Base-by-base conservation (phyloP, 1,284 basidiomycete species). In the Pyrrhoderma lamaoense region DNA sequence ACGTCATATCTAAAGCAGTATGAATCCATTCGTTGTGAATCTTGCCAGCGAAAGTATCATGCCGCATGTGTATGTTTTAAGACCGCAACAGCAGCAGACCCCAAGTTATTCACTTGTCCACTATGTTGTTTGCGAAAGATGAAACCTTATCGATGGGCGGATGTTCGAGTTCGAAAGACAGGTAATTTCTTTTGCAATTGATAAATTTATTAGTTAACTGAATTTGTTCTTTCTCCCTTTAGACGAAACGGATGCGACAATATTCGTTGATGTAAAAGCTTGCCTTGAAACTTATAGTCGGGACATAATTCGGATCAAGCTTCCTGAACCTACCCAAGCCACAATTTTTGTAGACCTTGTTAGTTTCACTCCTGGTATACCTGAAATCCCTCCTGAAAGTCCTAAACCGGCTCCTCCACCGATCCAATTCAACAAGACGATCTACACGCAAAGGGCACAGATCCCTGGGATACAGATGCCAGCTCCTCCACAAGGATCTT, bases 261-360 rank as follows among this genome's bases (percentile, higher is more conserved):
- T 73, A 1, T 89, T 82, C 60, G 78, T 89, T 36, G 77, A 89
- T 59, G 80, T 77, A 2, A 74, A 76, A 57, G 76, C 77, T 55
- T 89, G 89, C 80, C 65, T 88, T 25, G 81, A 87, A 50, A 79
- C 71, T 16, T 84, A 77, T 61, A 85, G 82, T 68, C 83, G 78
- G 60, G 80, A 82, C 21, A 68, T 88, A 52, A 70, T 88, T 31
- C 82, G 80, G 65, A 81, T 77, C 66, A 77, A 78, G 56, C 66
- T 88, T 59, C 70, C 73, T 5, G 74, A 73, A 0, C 85, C 86
- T 0, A 76, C 75, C 55, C 77, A 72, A 3, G 77, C 76, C 52
- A 87, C 85, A 0, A 63, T 89, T 5, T 85, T 86, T 60, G 77
- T 89, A 5, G 85, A 89, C 50, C 75, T 89, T 11, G 71, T 86